These are phyloP conservation scores for Kluyveromyces starmeri DNA, from an alignment of 805 yeast genomes.

Conservation along the genomic window DNA sequence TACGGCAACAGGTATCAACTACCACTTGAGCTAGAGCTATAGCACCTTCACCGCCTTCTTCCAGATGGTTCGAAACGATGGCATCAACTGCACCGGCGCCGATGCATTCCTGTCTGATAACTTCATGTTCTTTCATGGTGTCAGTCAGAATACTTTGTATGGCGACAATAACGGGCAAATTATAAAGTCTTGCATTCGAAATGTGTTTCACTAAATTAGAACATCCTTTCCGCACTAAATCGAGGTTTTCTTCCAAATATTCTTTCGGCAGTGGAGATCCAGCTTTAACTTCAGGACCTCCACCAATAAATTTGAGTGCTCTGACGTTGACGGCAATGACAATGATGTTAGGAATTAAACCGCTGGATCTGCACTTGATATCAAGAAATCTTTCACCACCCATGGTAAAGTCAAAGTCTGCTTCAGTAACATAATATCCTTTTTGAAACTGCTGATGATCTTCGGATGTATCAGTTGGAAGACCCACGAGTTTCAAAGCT, in stretches of 20 bases:
- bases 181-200: constrained; percentile 59
- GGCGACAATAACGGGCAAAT: constrained; percentile 78
- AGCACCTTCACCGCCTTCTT: constrained; percentile 78
- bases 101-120: constrained; percentile 57
- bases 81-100: constrained; percentile 77
- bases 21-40: constrained; percentile 64
- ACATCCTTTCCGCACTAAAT: constrained; percentile 59
- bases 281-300: constrained; percentile 82
- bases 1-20: constrained; percentile 47
- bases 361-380: constrained; percentile 90
- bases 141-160: constrained; percentile 73
- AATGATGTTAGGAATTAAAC: constrained; percentile 78
- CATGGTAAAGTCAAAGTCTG: constrained; percentile 98
- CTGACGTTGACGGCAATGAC: constrained; percentile 93
- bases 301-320: constrained; percentile 87
- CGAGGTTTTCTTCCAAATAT: constrained; percentile 63
- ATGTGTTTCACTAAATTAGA: constrained; percentile 72
- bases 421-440: constrained; percentile 94
- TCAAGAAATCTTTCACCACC: constrained; percentile 97
- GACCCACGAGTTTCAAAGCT: constrained; percentile 84
- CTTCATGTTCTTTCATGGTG: constrained; percentile 56
- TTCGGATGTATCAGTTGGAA: constrained; percentile 40
- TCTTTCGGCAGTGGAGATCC: constrained; percentile 71
- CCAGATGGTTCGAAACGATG: constrained; percentile 79
- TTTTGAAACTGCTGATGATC: constrained; percentile 40